phyloP scores from a whole-genome alignment of 805 yeast species.

The Yarrowia keelungensis region DNA sequence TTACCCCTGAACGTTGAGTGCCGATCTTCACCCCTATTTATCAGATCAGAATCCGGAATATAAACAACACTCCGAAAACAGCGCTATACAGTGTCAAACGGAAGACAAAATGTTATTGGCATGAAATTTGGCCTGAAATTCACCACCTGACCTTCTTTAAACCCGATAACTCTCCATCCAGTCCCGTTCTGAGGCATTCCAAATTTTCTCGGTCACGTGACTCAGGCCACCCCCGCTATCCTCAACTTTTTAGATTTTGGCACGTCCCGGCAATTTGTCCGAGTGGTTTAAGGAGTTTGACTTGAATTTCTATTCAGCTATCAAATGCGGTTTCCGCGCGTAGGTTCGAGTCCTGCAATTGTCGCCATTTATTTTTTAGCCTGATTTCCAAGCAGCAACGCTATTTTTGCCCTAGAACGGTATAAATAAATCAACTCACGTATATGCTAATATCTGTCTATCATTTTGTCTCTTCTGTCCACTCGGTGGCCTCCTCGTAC shows the following conservation, averaged over 20 bases:
- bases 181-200: too few relatives aligned
- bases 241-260: constrained; percentile 3
- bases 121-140: background rate
- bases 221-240: background rate
- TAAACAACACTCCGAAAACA: background rate
- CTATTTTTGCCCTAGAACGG: background rate
- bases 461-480: constrained; percentile 22
- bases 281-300: constrained; percentile 39
- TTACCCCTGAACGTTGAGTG: background rate
- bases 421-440: constrained; percentile 13
- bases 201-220: constrained; percentile 8
- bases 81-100: background rate
- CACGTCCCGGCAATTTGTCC: constrained; percentile 20
- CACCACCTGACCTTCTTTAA: background rate
- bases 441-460: constrained; percentile 10
- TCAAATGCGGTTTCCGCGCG: constrained; percentile 40
- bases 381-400: too few relatives aligned
- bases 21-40: constrained; percentile 1
- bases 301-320: constrained; percentile 37
- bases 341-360: constrained; percentile 39
- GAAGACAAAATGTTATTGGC: background rate
- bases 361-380: constrained; percentile 22
- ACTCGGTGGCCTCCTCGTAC: constrained; percentile 36
- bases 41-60: constrained; percentile 1
- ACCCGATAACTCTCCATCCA: background rate